These are phyloP conservation scores for Aspergillus sp. DNA, from an alignment of 2,329 filamentous ascomycete genomes.

Conservation along the genomic window DNA sequence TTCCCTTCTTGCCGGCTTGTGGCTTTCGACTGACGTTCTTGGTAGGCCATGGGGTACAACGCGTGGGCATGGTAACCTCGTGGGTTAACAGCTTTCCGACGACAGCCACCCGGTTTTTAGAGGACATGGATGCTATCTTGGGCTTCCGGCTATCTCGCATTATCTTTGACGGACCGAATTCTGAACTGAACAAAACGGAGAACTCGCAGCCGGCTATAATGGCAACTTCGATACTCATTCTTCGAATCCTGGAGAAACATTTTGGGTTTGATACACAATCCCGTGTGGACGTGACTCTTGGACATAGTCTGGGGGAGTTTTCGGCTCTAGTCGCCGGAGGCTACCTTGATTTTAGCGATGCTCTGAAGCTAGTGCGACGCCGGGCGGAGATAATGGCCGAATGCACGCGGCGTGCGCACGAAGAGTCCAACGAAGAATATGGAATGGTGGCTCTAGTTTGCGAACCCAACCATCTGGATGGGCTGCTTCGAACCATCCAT, in stretches of 20 bases:
- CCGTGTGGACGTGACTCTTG: conserved; percentile 76
- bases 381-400: conserved; percentile 81
- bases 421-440: conserved; percentile 72
- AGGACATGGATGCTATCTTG: conserved; percentile 79
- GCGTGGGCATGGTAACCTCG: conserved; percentile 79
- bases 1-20: not conserved
- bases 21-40: conserved; percentile 12
- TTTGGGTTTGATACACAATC: conserved; percentile 72
- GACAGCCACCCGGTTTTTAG: conserved; percentile 71
- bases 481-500: conserved; percentile 69
- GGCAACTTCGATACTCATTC: conserved; percentile 86
- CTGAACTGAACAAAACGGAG: conserved; percentile 72
- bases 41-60: conserved; percentile 81
- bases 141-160: conserved; percentile 71
- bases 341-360: conserved; percentile 74
- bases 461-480: conserved; percentile 70
- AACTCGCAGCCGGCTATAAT: conserved; percentile 96
- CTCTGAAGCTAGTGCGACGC: conserved; percentile 70
- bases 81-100: conserved; percentile 84
- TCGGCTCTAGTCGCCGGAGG: conserved; percentile 83
- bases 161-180: conserved; percentile 77
- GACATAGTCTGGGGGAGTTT: conserved; percentile 91
- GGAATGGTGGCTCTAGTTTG: conserved; percentile 94
- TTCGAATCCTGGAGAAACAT: conserved; percentile 80
- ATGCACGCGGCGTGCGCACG: conserved; percentile 65